phyloP scores from a whole-genome alignment of 2,329 filamentous ascomycete genomes.

The Colletotrichum salicis region DNA sequence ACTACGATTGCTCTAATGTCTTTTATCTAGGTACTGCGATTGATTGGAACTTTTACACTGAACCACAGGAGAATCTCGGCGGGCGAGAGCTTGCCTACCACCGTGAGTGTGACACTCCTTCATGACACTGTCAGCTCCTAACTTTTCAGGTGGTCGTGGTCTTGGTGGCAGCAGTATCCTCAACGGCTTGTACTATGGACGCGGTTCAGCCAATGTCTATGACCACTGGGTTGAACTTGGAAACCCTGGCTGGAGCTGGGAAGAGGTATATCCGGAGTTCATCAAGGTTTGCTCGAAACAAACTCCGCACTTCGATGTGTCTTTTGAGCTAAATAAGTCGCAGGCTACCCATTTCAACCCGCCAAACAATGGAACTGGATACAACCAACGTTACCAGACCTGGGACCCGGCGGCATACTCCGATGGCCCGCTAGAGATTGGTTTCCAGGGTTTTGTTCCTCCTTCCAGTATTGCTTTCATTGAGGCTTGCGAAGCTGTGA shows the following conservation, averaged over 20 bases:
- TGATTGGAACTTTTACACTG: conserved; percentile 41
- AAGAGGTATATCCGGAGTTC: conserved; percentile 40
- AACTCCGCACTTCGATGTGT: not conserved
- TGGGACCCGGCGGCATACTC: conserved; percentile 40
- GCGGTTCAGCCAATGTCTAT: conserved; percentile 43
- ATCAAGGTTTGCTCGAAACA: conserved; percentile 33
- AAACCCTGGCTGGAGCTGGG: conserved; percentile 46
- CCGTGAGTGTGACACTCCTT: conserved; percentile 18
- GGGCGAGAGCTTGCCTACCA: conserved; percentile 46
- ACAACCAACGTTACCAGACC: conserved; percentile 41
- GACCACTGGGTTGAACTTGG: conserved; percentile 46
- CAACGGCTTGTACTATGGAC: conserved; percentile 47
- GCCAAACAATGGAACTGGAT: conserved; percentile 35
- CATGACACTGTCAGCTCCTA: not conserved
- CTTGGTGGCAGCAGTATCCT: conserved; percentile 46
- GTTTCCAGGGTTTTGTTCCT: conserved; percentile 43
- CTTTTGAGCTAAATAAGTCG: not conserved
- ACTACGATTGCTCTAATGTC: too few species aligned
- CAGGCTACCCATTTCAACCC: conserved; percentile 41
- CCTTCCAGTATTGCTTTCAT: conserved; percentile 43
- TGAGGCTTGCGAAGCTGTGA: conserved; percentile 36
- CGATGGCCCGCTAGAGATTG: conserved; percentile 41
- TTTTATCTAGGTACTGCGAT: conserved; percentile 36
- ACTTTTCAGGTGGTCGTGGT: conserved; percentile 35
- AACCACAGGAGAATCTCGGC: conserved; percentile 38